Evolutionary conservation across 163 green algal genomes (phyloP).

Genomic region (Chlorella variabilis): DNA sequence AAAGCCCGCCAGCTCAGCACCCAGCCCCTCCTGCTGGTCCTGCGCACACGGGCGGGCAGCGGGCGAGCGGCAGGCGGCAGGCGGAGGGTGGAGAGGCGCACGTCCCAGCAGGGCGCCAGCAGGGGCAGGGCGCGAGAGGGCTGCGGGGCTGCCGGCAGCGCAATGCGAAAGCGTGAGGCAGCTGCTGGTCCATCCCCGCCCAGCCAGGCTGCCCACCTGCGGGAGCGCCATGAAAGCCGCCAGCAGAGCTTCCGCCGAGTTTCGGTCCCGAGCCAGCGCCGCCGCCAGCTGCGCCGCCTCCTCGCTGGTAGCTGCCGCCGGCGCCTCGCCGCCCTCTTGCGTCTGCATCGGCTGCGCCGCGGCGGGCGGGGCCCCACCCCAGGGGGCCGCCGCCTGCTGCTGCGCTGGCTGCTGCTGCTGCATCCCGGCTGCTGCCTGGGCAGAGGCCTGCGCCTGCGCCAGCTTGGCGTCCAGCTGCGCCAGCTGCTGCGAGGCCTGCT

Average conservation of each 20-base stretch:
- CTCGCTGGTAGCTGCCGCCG: slow-evolving; percentile 5
- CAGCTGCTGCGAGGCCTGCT: background rate
- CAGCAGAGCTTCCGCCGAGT: slow-evolving; percentile 32
- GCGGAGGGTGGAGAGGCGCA: background rate
- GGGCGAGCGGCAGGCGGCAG: background rate
- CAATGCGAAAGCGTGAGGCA: background rate
- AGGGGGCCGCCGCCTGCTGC: background rate
- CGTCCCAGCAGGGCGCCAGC: too few relatives aligned
- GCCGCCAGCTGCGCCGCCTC: slow-evolving; percentile 30
- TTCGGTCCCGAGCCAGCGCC: slow-evolving; percentile 5
- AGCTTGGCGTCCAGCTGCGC: background rate
- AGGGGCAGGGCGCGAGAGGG: too few relatives aligned
- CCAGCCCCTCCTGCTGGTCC: slow-evolving; percentile 30
- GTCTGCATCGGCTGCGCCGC: background rate
- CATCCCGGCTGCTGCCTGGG: background rate
- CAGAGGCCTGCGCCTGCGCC: background rate
- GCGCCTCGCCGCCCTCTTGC: background rate
- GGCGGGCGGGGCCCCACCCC: background rate
- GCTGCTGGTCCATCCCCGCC: background rate
- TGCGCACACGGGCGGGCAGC: background rate
- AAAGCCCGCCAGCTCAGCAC: slow-evolving; percentile 17
- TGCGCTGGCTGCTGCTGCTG: background rate
- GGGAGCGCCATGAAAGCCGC: slow-evolving; percentile 27
- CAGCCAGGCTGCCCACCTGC: slow-evolving; percentile 10
- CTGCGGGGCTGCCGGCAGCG: background rate